A percentile compares a stretch with the other conserved stretches of the same genome.
Conservation (phyloP, 2,329 filamentous ascomycete genomes). For the Claviceps monticola region DNA sequence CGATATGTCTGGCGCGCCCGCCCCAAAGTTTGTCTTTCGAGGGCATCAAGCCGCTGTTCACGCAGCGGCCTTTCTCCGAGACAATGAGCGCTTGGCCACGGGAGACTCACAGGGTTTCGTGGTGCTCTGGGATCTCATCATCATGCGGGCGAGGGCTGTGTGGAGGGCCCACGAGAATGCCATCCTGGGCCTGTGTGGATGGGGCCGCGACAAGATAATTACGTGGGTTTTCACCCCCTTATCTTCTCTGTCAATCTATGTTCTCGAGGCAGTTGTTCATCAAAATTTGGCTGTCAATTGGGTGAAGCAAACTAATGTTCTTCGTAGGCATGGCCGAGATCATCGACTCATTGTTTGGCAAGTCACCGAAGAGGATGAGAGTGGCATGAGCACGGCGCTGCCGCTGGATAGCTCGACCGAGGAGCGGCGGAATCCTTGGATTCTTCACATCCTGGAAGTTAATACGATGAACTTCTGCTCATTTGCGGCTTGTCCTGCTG, state of each 20-base stretch:
- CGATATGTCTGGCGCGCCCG: slow-evolving; percentile 18
- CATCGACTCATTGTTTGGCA: slow-evolving; percentile 80
- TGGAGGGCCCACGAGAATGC: slow-evolving; percentile 76
- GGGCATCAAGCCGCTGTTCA: slow-evolving; percentile 77
- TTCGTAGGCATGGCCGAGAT: slow-evolving; percentile 70
- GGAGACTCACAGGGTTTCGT: slow-evolving; percentile 87
- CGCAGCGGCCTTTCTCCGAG: slow-evolving; percentile 54
- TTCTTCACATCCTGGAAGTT: slow-evolving; percentile 71
- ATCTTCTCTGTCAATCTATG: too few species aligned
- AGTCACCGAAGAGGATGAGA: slow-evolving; percentile 45
- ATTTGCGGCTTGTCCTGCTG: slow-evolving; percentile 48
- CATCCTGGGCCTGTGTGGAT: slow-evolving; percentile 60
- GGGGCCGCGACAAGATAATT: slow-evolving; percentile 61
- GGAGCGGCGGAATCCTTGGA: slow-evolving; percentile 56
- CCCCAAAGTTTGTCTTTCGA: slow-evolving; percentile 55
- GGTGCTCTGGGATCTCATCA: slow-evolving; percentile 70
- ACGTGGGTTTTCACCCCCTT: slow-evolving; percentile 47
- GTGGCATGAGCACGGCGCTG: slow-evolving; percentile 48
- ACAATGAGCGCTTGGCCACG: slow-evolving; percentile 65
- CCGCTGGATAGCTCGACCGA: slow-evolving; percentile 50
- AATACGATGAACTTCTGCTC: slow-evolving; percentile 94
- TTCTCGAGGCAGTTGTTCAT: too few species aligned
- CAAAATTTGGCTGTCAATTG: too few species aligned
- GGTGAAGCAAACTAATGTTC: background rate
- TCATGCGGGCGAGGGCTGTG: slow-evolving; percentile 66